A percentile compares a stretch with the other conserved stretches of the same genome.
These are phyloP conservation scores for Cruciata laevipes DNA, from an alignment of 257 asterid species.

Conservation along the genomic window DNA sequence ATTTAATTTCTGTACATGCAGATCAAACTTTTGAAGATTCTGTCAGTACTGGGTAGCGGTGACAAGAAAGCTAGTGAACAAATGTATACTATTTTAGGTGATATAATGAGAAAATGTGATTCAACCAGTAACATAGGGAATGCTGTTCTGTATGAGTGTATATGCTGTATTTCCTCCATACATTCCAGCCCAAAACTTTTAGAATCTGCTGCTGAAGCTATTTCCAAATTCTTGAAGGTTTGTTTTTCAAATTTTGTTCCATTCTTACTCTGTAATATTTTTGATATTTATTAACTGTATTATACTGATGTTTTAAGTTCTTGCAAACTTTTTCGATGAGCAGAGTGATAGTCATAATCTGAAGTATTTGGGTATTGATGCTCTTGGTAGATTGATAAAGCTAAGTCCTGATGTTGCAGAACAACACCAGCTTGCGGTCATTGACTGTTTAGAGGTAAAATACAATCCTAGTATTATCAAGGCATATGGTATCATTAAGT, in stretches of 20 bases:
- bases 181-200: conserved; percentile 82
- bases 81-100: conserved; percentile 86
- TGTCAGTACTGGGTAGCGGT: conserved; percentile 68
- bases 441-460: conserved; percentile 94
- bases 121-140: conserved; percentile 85
- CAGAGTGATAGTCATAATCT: conserved; percentile 99
- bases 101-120: conserved; percentile 79
- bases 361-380: conserved; percentile 96
- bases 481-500: background rate
- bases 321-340: conserved; percentile 23
- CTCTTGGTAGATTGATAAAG: conserved; percentile 92
- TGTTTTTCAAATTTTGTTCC: conserved; percentile 22
- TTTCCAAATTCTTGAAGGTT: conserved; percentile 83
- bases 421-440: conserved; percentile 95
- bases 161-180: conserved; percentile 82
- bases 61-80: conserved; percentile 95
- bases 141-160: conserved; percentile 87
- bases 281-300: background rate
- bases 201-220: conserved; percentile 85
- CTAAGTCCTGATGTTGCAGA: conserved; percentile 93
- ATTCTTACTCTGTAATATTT: conserved; percentile 2
- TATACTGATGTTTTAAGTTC: background rate
- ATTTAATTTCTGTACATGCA: conserved; percentile 19
- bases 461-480: background rate
- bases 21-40: conserved; percentile 86